These are phyloP conservation scores for Tephrocybe sp. DNA, from an alignment of 768 basidiomycete genomes.

Conservation along the genomic window DNA sequence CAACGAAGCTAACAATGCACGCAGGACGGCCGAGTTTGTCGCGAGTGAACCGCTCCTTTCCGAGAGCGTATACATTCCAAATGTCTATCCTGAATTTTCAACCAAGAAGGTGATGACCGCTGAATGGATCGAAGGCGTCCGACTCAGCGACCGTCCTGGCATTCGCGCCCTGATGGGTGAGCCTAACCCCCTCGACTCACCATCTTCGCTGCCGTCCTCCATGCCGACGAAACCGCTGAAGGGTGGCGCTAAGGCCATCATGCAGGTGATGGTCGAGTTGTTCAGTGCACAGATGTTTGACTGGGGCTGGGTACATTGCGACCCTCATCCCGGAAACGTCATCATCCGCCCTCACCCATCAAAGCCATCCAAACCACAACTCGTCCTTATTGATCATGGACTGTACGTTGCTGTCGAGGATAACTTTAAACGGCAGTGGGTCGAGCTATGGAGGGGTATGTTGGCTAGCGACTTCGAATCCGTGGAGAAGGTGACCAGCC, in stretches of 20 bases:
- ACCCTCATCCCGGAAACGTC: conserved; percentile 78
- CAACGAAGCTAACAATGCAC: conserved; percentile 77
- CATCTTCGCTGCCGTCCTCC: conserved; percentile 22
- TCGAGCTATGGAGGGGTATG: conserved; percentile 71
- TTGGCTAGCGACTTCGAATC: conserved; percentile 53
- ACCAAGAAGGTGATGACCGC: conserved; percentile 81
- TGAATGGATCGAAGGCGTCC: conserved; percentile 82
- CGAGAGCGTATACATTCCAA: conserved; percentile 76
- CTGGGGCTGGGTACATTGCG: conserved; percentile 90
- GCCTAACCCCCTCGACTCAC: conserved; percentile 15
- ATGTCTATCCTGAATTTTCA: conserved; percentile 67
- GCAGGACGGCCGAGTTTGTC: conserved; percentile 65
- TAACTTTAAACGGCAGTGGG: conserved; percentile 74
- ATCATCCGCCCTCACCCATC: conserved; percentile 62
- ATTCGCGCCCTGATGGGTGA: conserved; percentile 63
- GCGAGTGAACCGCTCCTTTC: conserved; percentile 68
- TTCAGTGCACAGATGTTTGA: conserved; percentile 90
- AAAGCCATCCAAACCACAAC: conserved; percentile 46
- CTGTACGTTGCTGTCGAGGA: conserved; percentile 76
- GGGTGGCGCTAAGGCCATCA: conserved; percentile 64
- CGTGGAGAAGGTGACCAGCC: conserved; percentile 48
- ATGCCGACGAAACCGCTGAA: conserved; percentile 41
- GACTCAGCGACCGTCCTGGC: conserved; percentile 62
- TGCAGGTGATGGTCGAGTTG: conserved; percentile 86
- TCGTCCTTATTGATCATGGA: conserved; percentile 91